Evolutionary conservation across 2,329 filamentous ascomycete genomes (phyloP).

Genomic region (Sporothrix brasiliensis): DNA sequence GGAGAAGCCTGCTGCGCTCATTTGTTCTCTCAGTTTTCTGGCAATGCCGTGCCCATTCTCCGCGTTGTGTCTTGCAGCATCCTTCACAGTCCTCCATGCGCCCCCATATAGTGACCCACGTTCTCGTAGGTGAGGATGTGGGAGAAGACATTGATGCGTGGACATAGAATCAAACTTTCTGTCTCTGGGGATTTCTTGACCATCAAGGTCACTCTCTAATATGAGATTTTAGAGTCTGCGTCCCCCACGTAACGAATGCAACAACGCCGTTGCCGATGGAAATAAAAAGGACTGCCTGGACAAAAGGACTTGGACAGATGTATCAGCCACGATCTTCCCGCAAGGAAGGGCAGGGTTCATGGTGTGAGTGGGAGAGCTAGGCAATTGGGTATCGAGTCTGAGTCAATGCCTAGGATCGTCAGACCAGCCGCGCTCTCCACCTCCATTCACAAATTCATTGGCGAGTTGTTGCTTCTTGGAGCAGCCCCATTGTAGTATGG

Average conservation of each 20-base stretch:
- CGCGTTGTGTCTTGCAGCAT: too few species aligned
- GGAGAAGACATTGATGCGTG: neutral
- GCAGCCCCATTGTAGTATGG: neutral
- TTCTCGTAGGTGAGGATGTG: neutral
- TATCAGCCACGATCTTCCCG: neutral
- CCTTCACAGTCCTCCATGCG: neutral
- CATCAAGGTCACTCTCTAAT: neutral
- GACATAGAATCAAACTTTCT: neutral
- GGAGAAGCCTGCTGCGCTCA: neutral
- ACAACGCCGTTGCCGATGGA: conserved; percentile 25
- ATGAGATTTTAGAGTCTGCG: neutral
- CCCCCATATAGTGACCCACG: neutral
- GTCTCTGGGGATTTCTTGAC: neutral
- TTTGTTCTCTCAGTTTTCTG: neutral
- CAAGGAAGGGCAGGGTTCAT: neutral
- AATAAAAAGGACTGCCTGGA: neutral
- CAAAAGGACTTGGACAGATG: neutral
- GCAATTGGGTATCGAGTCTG: neutral
- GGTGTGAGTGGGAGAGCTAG: neutral
- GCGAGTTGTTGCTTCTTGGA: neutral
- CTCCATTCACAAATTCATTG: neutral
- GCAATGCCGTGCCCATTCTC: neutral
- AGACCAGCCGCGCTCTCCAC: conserved; percentile 7
- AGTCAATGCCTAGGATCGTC: neutral
- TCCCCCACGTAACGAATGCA: conserved; percentile 3